phyloP scores from a whole-genome alignment of 2,329 filamentous ascomycete species.

The Talaromyces sp. region DNA sequence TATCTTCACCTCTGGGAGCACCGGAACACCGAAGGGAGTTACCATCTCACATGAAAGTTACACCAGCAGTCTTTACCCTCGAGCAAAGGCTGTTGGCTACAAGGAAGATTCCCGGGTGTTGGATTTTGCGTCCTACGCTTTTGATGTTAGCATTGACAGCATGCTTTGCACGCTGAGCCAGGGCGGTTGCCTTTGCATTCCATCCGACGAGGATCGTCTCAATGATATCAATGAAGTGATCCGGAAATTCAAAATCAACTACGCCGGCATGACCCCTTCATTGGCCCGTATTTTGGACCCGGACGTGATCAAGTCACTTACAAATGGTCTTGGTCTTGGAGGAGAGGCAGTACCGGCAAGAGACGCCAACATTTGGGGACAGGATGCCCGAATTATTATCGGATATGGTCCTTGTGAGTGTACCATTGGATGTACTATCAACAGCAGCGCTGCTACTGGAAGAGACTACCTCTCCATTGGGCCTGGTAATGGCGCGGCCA shows the following conservation, averaged over 20 bases:
- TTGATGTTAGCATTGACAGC: slow-evolving; percentile 58
- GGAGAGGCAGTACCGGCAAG: slow-evolving; percentile 49
- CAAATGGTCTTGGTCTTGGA: slow-evolving; percentile 43
- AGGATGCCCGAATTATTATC: slow-evolving; percentile 48
- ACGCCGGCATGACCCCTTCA: slow-evolving; percentile 62
- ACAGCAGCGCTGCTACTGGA: slow-evolving; percentile 37
- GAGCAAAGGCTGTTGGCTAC: slow-evolving; percentile 56
- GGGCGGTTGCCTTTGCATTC: slow-evolving; percentile 64
- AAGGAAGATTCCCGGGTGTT: slow-evolving; percentile 60
- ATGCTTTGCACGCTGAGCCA: slow-evolving; percentile 58
- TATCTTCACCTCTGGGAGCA: slow-evolving; percentile 62
- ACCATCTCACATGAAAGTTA: slow-evolving; percentile 64
- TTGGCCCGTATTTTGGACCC: slow-evolving; percentile 55
- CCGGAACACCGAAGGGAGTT: slow-evolving; percentile 58
- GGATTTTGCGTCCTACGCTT: slow-evolving; percentile 60
- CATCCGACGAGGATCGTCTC: slow-evolving; percentile 52
- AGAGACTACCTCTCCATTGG: slow-evolving; percentile 45
- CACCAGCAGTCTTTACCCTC: slow-evolving; percentile 58
- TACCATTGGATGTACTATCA: slow-evolving; percentile 45
- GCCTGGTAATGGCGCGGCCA: slow-evolving; percentile 36
- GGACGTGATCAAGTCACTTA: slow-evolving; percentile 45
- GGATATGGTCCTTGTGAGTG: slow-evolving; percentile 50
- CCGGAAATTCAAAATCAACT: slow-evolving; percentile 54
- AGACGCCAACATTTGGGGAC: slow-evolving; percentile 47
- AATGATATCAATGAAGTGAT: slow-evolving; percentile 56